A percentile compares a stretch with the other conserved stretches of the same genome.
Conservation (phyloP, 441 rosid species). For the Erodium texanum region DNA sequence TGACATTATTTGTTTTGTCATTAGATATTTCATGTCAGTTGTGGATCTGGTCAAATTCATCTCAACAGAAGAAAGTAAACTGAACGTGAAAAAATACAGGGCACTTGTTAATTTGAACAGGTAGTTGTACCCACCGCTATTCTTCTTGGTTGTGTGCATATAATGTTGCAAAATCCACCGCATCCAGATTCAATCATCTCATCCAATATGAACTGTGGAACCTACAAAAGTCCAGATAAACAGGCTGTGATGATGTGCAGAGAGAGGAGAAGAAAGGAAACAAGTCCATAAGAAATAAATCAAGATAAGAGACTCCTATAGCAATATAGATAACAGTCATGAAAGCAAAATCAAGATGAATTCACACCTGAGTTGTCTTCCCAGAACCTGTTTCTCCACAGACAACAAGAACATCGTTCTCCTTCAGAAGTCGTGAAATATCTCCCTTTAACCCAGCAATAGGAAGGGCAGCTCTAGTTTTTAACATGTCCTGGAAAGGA, state of each 20-base stretch:
- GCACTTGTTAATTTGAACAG: constrained; percentile 5
- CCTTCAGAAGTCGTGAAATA: constrained; percentile 59
- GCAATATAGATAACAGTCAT: constrained; percentile 7
- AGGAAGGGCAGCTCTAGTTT: constrained; percentile 65
- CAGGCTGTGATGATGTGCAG: constrained; percentile 11
- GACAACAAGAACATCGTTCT: constrained; percentile 68
- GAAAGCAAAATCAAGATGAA: constrained; percentile 16
- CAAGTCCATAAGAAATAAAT: constrained; percentile 13
- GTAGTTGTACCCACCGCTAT: constrained; percentile 56
- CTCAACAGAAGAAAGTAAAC: neutral
- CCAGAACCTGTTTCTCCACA: constrained; percentile 99
- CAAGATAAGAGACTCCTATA: neutral
- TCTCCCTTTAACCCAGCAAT: constrained; percentile 57
- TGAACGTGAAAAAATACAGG: neutral
- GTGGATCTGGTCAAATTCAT: neutral
- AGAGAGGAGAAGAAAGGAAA: constrained; percentile 10
- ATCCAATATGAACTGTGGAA: constrained; percentile 90
- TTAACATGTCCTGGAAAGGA: constrained; percentile 51
- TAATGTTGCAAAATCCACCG: constrained; percentile 77
- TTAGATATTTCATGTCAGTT: neutral
- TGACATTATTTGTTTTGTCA: neutral
- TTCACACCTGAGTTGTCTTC: constrained; percentile 83
- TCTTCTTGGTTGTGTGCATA: constrained; percentile 93
- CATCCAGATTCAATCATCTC: constrained; percentile 79
- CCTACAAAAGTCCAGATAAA: constrained; percentile 34